Evolutionary conservation across 2,329 filamentous ascomycete genomes (phyloP), one percentile per base, ranked within the genome.

Genomic region (Beauveria brongniartii): DNA sequence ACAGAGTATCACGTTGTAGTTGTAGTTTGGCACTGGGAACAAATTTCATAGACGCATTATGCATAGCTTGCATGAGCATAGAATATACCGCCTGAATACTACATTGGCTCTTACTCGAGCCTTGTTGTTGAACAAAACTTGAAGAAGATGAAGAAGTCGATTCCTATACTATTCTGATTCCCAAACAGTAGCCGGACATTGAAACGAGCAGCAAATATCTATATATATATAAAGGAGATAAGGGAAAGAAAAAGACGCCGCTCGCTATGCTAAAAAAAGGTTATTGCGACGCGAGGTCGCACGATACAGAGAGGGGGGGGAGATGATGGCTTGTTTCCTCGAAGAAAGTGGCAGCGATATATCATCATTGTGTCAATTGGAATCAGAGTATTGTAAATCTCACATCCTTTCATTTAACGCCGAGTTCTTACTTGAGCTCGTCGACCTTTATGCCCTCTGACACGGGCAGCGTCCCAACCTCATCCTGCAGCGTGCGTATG

Each of bases 401-500:
- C 34, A 10, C 34, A 37, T 37, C 12, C 5, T 16, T 37, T 34
- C 30, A 14, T 16, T 16, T 16, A 16, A 14, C 16, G 34, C 34
- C 30, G 24, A 9, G 5, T 12, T 26, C 24, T 43, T 37, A 48
- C 43, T 55, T 55, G 41, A 61, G 51, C 43, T 61, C 58, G 20
- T 55, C 58, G 18, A 50, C 43, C 20, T 48, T 41, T 24, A 48
- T 37, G 18, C 57, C 41, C 14, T 53, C 57, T 5, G 47, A 18
- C 12, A 16, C 34, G 6, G 57, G 24, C 28, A 47, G 30, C 18
- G 50, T 22, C n/a, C 30, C 51, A 0, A 44, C 51, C 18, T 52
- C 60, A 34, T 55, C 68, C 63, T 68, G 69, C 34, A 76, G 63
- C 40, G 68, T 65, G 63, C 65, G 64, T 6, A 76, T 75, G 26